Evolutionary conservation across 768 basidiomycete species (phyloP).

Genomic region (Auricularia auricula-judae): DNA sequence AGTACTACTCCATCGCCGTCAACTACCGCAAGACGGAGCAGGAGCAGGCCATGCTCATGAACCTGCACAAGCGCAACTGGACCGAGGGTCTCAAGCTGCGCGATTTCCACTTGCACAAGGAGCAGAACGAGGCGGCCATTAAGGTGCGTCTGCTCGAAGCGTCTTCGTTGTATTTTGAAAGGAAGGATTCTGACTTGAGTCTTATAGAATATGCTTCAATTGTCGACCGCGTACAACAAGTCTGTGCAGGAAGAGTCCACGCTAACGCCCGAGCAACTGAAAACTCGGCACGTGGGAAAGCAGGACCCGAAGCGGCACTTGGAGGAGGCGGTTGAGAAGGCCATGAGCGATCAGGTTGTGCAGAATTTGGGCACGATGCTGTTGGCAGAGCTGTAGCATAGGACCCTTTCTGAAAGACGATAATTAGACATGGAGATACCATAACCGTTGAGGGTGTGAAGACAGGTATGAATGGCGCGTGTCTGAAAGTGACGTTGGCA

Average conservation of each 20-base stretch:
- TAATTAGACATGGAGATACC: no score
- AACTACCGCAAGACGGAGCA: conserved; percentile 98
- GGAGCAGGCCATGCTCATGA: conserved; percentile 98
- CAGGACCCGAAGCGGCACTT: conserved; percentile 97
- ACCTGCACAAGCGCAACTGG: conserved; percentile 98
- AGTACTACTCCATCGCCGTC: conserved; percentile 96
- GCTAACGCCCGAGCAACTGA: conserved; percentile 84
- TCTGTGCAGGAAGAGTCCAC: conserved; percentile 97
- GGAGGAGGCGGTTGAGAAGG: conserved; percentile 94
- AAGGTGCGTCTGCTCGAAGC: conserved; percentile 48
- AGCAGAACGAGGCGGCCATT: conserved; percentile 85
- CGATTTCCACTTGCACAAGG: conserved; percentile 76
- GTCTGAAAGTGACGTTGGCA: no score
- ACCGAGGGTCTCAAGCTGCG: conserved; percentile 89
- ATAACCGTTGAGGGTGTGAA: no score
- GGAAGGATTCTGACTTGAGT: not conserved
- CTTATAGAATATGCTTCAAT: conserved; percentile 75
- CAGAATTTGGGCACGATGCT: conserved; percentile 94
- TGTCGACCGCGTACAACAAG: conserved; percentile 94
- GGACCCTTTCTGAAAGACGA: no score
- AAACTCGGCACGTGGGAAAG: conserved; percentile 95
- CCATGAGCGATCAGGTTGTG: conserved; percentile 95
- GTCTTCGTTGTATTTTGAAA: not conserved
- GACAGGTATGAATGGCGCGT: no score
- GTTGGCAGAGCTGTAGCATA: conserved; percentile 65